phyloP scores from a whole-genome alignment of 306 rosid genomes.

The Lablab purpureus region DNA sequence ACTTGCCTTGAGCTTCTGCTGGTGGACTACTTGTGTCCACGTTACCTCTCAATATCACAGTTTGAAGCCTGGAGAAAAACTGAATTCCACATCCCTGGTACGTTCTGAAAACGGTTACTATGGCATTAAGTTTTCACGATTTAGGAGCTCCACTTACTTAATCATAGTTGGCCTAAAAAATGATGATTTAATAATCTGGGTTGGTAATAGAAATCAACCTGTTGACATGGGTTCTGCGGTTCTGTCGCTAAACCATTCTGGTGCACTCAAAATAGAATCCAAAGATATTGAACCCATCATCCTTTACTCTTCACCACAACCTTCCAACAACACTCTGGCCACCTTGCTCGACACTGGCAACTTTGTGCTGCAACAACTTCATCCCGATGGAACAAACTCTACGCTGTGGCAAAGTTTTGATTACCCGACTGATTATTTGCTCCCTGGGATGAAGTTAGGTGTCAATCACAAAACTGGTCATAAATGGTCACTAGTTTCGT shows the following conservation, averaged over 20 bases:
- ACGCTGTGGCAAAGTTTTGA: too few relatives aligned
- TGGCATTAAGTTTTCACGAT: too few relatives aligned
- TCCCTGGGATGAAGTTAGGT: slow-evolving; percentile 48
- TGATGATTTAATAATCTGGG: too few relatives aligned
- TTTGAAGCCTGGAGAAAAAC: too few relatives aligned
- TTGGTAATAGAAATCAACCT: not conserved
- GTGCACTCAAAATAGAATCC: too few relatives aligned
- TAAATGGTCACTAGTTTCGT: slow-evolving; percentile 19
- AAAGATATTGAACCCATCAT: not conserved
- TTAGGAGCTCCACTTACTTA: too few relatives aligned
- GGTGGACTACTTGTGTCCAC: too few relatives aligned
- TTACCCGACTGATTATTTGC: not conserved
- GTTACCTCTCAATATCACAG: too few relatives aligned
- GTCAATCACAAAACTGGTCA: slow-evolving; percentile 12
- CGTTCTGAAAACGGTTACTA: too few relatives aligned
- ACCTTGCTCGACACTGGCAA: slow-evolving; percentile 41
- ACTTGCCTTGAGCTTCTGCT: too few relatives aligned
- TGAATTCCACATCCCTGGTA: too few relatives aligned
- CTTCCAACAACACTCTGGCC: not conserved
- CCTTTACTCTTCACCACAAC: slow-evolving; percentile 25
- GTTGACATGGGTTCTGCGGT: not conserved
- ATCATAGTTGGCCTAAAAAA: too few relatives aligned
- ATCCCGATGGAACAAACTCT: not conserved
- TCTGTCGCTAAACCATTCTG: not conserved
- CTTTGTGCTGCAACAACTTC: slow-evolving; percentile 38